Percentiles rank a stretch among this genome's conserved stretches.
phyloP scores from a whole-genome alignment of 768 basidiomycete genomes.

The Lactifluus volemus region DNA sequence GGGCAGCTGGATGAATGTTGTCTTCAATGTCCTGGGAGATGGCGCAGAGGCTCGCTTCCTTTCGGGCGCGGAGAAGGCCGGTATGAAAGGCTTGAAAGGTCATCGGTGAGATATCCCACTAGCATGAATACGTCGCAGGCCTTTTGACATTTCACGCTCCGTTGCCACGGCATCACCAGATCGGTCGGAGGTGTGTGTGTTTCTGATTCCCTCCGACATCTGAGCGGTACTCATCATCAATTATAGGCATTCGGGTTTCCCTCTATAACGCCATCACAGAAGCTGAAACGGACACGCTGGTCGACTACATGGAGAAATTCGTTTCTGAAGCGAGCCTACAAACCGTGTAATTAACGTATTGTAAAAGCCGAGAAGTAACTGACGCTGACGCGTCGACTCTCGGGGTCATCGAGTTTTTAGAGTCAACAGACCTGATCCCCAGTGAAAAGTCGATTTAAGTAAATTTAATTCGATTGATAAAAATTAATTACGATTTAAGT shows the following conservation, averaged over 20 bases:
- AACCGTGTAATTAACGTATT: background rate
- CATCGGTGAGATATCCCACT: slow-evolving; percentile 56
- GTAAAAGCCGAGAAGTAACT: background rate
- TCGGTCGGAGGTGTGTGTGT: slow-evolving; percentile 18
- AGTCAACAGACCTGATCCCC: background rate
- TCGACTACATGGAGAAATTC: slow-evolving; percentile 54
- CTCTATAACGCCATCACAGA: slow-evolving; percentile 86
- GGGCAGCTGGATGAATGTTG: slow-evolving; percentile 94
- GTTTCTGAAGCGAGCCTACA: slow-evolving; percentile 19
- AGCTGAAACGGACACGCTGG: slow-evolving; percentile 53
- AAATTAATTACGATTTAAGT: no score
- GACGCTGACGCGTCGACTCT: no score
- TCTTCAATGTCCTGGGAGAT: slow-evolving; percentile 73
- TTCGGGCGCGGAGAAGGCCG: slow-evolving; percentile 65
- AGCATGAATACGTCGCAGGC: background rate
- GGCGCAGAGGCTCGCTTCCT: slow-evolving; percentile 68
- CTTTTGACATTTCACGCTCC: background rate
- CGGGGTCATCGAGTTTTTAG: background rate
- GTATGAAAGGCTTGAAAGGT: slow-evolving; percentile 84
- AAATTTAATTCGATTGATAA: no score
- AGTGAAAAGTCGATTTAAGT: no score
- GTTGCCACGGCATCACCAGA: slow-evolving; percentile 3
- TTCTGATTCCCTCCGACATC: background rate
- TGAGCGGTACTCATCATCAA: background rate
- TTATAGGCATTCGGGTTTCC: slow-evolving; percentile 66